These are phyloP conservation scores for Yamadazyma blattariae DNA, from an alignment of 1,139 yeast genomes.

Conservation along the genomic window DNA sequence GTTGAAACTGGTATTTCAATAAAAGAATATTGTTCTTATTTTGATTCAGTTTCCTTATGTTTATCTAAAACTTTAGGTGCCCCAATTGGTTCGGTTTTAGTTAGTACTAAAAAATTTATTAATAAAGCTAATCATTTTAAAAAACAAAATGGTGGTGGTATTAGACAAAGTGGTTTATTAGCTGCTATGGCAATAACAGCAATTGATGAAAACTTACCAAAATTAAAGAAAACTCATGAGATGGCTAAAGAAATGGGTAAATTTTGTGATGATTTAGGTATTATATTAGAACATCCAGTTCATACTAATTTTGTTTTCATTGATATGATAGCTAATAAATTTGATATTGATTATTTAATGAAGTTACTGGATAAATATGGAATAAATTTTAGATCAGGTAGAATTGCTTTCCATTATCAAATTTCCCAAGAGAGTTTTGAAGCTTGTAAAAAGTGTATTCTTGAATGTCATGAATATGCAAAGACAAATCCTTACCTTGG, in stretches of 20 bases:
- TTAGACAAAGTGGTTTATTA: constrained; percentile 85
- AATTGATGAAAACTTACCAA: constrained; percentile 67
- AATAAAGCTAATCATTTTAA: constrained; percentile 81
- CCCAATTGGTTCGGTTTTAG: constrained; percentile 88
- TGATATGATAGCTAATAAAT: constrained; percentile 57
- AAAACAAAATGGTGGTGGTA: constrained; percentile 94
- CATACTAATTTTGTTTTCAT: constrained; percentile 86
- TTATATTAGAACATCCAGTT: constrained; percentile 68
- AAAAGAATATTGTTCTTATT: constrained; percentile 69
- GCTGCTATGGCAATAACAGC: constrained; percentile 81
- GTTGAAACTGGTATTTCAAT: constrained; percentile 71
- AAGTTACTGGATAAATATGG: constrained; percentile 57
- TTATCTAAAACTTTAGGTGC: constrained; percentile 91
- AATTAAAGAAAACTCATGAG: constrained; percentile 61
- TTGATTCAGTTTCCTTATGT: constrained; percentile 88
- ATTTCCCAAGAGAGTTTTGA: constrained; percentile 65
- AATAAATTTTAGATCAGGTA: constrained; percentile 67
- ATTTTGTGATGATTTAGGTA: constrained; percentile 47
- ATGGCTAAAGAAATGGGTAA: constrained; percentile 65
- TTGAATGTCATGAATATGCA: constrained; percentile 52
- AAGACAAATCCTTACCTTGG: constrained; percentile 20
- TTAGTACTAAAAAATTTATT: constrained; percentile 61
- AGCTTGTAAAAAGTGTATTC: constrained; percentile 55
- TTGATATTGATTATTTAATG: constrained; percentile 56
- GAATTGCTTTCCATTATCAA: constrained; percentile 87